Conservation (phyloP, 1,139 yeast genomes). For the Geotrichum fermentans region DNA sequence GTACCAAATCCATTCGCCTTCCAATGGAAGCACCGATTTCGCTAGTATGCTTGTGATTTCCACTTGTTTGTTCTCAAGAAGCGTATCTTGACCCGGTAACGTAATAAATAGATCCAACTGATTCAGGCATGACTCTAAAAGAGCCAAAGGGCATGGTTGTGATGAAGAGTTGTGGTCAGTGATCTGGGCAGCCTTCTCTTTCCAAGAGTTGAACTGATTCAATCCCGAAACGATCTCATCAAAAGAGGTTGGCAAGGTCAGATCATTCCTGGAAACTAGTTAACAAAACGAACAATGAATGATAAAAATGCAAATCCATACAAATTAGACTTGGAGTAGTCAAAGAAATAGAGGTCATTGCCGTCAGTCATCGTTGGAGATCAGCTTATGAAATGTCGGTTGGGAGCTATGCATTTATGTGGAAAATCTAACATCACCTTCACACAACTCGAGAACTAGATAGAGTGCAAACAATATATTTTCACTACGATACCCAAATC, state of each 20-base stretch:
- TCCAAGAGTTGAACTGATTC: slow-evolving; percentile 8
- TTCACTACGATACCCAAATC: too few relatives aligned
- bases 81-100: background rate
- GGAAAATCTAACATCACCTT: too few relatives aligned
- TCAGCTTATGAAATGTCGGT: background rate
- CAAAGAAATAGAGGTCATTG: slow-evolving; percentile 14
- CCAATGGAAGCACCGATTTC: slow-evolving; percentile 20
- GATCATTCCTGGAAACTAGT: slow-evolving; percentile 1
- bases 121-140: slow-evolving; percentile 12
- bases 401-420: too few relatives aligned
- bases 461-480: too few relatives aligned
- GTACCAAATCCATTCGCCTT: slow-evolving; percentile 27
- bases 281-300: background rate
- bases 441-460: too few relatives aligned
- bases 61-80: background rate
- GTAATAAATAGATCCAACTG: slow-evolving; percentile 10
- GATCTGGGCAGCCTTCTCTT: background rate
- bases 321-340: slow-evolving; percentile 11
- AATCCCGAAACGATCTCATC: slow-evolving; percentile 5
- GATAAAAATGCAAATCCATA: background rate
- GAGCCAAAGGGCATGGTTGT: background rate
- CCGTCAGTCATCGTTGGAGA: slow-evolving; percentile 5
- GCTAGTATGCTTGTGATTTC: slow-evolving; percentile 15
- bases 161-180: background rate
- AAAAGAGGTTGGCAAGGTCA: background rate